Evolutionary conservation across 106 monocot genomes (phyloP), one percentile per base, ranked within the genome.

Genomic region (Phalaenopsis equestris): DNA sequence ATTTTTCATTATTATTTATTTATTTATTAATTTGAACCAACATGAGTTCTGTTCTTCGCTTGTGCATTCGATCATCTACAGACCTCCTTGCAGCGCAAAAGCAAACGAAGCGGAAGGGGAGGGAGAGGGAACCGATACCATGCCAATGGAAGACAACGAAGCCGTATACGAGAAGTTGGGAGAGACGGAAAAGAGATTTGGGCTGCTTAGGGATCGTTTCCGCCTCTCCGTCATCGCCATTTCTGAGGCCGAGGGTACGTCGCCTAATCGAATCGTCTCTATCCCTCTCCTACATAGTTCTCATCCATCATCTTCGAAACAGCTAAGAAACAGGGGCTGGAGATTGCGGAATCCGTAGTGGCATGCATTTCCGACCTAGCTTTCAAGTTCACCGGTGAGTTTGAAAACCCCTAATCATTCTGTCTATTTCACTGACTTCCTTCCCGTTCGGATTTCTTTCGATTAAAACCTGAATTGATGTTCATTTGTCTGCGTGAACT

Each of bases 171-270:
- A 86, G 55, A 75, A 80, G 56, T 48, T 85, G n/a, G 96, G 88
- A 61, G 90, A 84, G 68, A 85, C 73, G 45, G 90, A 84, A 65
- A 87, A 81, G 81, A 81, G 49, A 78, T 81, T 87, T 16, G 90
- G 87, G 56, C 75, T 93, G 67, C 87, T 90, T 42, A 83, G 83
- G 24, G 86, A 93, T 58, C 88, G 90, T 15, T 87, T 96, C 75
- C 88, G 91, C 37, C 96, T 93, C 86, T 87, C 90, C 43, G 96
- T 86, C 47, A 90, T 96, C 87, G 82, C 87, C 55, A 90, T 93
- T 37, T 81, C 84, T 57, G 83, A 92, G 45, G 75, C 81, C 79
- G 88, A 93, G 78, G 89, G 95, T 92, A 75, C 73, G 9, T 55
- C 5, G 19, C 55, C 15, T 15, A 47, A 38, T 41, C 30, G 17